Evolutionary conservation across 2,329 filamentous ascomycete genomes (phyloP).

Genomic region (Periconia digitata): DNA sequence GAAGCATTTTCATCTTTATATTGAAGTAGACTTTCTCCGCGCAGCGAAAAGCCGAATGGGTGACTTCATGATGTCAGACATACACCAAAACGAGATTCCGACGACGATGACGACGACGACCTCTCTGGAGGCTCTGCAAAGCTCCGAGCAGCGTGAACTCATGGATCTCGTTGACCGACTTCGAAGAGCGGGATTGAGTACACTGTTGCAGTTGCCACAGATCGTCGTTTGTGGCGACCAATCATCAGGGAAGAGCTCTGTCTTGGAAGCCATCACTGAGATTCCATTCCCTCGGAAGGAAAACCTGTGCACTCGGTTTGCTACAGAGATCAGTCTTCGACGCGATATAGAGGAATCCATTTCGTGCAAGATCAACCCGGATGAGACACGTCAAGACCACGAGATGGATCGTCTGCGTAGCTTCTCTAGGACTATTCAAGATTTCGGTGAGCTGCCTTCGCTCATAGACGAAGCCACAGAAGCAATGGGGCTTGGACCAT

Average conservation of each 20-base stretch:
- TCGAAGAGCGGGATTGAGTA: slow-evolving; percentile 46
- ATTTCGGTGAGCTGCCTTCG: slow-evolving; percentile 47
- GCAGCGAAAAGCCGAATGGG: neutral
- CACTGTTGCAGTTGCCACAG: slow-evolving; percentile 25
- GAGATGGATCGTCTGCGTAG: slow-evolving; percentile 37
- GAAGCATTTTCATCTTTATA: neutral
- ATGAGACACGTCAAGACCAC: slow-evolving; percentile 23
- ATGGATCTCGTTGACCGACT: slow-evolving; percentile 57
- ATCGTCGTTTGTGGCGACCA: slow-evolving; percentile 57
- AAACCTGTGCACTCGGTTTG: slow-evolving; percentile 61
- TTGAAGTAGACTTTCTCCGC: neutral
- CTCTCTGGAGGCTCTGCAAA: slow-evolving; percentile 46
- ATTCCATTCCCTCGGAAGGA: slow-evolving; percentile 61
- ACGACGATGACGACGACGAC: neutral
- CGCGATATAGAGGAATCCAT: slow-evolving; percentile 24
- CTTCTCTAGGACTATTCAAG: slow-evolving; percentile 39
- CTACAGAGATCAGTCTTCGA: slow-evolving; percentile 53
- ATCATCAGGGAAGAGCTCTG: slow-evolving; percentile 55
- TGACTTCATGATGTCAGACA: neutral
- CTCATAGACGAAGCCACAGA: slow-evolving; percentile 56
- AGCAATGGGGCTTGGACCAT: slow-evolving; percentile 49
- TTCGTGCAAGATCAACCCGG: slow-evolving; percentile 43
- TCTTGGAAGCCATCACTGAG: slow-evolving; percentile 59
- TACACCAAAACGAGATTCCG: neutral
- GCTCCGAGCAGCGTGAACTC: slow-evolving; percentile 47